Evolutionary conservation across 2,329 filamentous ascomycete species (phyloP).

Genomic region (Coleophoma eucalyptorum): DNA sequence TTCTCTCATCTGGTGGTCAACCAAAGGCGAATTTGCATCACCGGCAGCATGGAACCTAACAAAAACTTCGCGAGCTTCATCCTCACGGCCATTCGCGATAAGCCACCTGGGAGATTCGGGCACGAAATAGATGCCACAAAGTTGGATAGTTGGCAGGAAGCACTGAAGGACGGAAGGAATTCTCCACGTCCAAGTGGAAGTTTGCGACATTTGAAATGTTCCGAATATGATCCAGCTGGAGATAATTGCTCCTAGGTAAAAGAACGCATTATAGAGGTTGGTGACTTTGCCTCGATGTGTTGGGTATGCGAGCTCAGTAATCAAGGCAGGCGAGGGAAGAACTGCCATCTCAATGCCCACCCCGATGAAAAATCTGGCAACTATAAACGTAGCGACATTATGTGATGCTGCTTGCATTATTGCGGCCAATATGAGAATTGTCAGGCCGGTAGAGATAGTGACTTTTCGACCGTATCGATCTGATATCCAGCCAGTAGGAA

Average conservation of each 20-base stretch:
- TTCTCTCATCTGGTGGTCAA: slow-evolving; percentile 42
- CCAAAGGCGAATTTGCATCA: slow-evolving; percentile 37
- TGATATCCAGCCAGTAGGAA: slow-evolving; percentile 35
- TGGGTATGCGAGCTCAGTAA: slow-evolving; percentile 49
- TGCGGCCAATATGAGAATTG: slow-evolving; percentile 36
- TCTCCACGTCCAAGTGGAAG: slow-evolving; percentile 1
- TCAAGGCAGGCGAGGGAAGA: slow-evolving; percentile 39
- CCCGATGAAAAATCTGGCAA: slow-evolving; percentile 34
- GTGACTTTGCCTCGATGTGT: slow-evolving; percentile 49
- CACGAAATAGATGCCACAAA: slow-evolving; percentile 3
- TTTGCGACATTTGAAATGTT: slow-evolving; percentile 7
- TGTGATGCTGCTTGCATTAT: slow-evolving; percentile 35
- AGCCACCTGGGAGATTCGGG: slow-evolving; percentile 6
- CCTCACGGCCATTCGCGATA: slow-evolving; percentile 35
- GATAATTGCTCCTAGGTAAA: slow-evolving; percentile 29
- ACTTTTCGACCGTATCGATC: slow-evolving; percentile 28
- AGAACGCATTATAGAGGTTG: slow-evolving; percentile 46
- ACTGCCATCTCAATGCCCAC: slow-evolving; percentile 24
- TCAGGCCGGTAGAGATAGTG: slow-evolving; percentile 4
- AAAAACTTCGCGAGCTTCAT: slow-evolving; percentile 43
- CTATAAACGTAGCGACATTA: slow-evolving; percentile 33
- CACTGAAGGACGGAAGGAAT: slow-evolving; percentile 4
- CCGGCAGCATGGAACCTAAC: slow-evolving; percentile 48
- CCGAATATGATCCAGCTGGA: slow-evolving; percentile 26
- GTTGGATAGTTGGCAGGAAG: slow-evolving; percentile 1